phyloP scores from a whole-genome alignment of 1,284 basidiomycete species.

The Pterula multifida region DNA sequence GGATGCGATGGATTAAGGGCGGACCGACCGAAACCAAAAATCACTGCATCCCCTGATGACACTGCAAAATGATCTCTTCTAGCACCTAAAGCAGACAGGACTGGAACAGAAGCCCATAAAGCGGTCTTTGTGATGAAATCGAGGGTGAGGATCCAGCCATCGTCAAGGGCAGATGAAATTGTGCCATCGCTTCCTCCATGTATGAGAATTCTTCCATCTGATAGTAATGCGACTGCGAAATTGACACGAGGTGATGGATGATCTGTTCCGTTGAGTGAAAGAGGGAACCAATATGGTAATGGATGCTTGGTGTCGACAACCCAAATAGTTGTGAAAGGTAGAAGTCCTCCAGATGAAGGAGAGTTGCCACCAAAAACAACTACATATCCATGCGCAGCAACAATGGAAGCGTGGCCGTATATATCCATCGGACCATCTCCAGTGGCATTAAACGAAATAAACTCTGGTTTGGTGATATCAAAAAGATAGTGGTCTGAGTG shows the following conservation, averaged over 20 bases:
- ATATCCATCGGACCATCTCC: constrained; percentile 47
- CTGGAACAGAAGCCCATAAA: constrained; percentile 41
- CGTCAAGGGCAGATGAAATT: constrained; percentile 35
- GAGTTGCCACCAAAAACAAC: constrained; percentile 70
- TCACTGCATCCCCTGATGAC: constrained; percentile 43
- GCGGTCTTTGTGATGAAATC: constrained; percentile 25
- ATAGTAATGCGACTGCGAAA: constrained; percentile 47
- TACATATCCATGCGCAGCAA: constrained; percentile 55
- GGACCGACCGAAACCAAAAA: constrained; percentile 70
- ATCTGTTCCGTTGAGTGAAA: constrained; percentile 24
- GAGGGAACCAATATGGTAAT: constrained; percentile 36
- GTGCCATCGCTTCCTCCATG: constrained; percentile 64
- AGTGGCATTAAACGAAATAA: constrained; percentile 37
- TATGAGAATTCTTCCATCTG: constrained; percentile 49
- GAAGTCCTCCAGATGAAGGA: constrained; percentile 31
- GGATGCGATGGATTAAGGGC: constrained; percentile 5
- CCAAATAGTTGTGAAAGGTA: constrained; percentile 52
- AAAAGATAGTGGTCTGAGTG: constrained; percentile 60
- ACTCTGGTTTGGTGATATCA: constrained; percentile 35
- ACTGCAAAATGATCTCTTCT: constrained; percentile 67
- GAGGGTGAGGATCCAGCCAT: constrained; percentile 62
- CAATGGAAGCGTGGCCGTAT: constrained; percentile 58
- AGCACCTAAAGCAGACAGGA: constrained; percentile 41
- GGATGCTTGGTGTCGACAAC: constrained; percentile 46
- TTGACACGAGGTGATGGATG: constrained; percentile 55